Percentiles rank a stretch among this genome's conserved stretches.
phyloP scores from a whole-genome alignment of 2,329 filamentous ascomycete species.

The Dothidotthia symphoricarpi region DNA sequence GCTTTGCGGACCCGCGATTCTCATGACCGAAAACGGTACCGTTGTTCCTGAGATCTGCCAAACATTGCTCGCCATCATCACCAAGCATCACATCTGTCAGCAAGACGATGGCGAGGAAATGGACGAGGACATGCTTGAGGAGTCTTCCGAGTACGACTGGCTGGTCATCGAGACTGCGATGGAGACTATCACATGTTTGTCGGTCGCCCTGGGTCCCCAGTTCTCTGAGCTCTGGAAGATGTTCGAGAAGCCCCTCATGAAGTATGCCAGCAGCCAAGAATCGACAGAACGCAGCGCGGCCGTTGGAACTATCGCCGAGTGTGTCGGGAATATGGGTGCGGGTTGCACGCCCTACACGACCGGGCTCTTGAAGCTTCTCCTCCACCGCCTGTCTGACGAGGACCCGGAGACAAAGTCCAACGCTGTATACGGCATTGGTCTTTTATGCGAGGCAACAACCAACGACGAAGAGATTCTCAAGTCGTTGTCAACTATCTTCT shows the following conservation, averaged over 20 bases:
- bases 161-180: slow-evolving; percentile 91
- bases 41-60: slow-evolving; percentile 75
- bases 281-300: slow-evolving; percentile 84
- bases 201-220: slow-evolving; percentile 73
- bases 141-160: slow-evolving; percentile 96
- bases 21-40: slow-evolving; percentile 63
- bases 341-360: slow-evolving; percentile 80
- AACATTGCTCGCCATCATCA: slow-evolving; percentile 75
- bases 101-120: slow-evolving; percentile 80
- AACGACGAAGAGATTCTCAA: slow-evolving; percentile 71
- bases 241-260: slow-evolving; percentile 88
- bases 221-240: slow-evolving; percentile 93
- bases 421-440: slow-evolving; percentile 84
- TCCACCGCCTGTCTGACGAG: slow-evolving; percentile 85
- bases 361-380: slow-evolving; percentile 72
- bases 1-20: slow-evolving; percentile 81
- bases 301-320: slow-evolving; percentile 89
- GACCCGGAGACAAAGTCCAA: slow-evolving; percentile 93
- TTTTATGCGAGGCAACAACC: slow-evolving; percentile 78
- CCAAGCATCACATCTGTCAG: slow-evolving; percentile 89
- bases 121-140: slow-evolving; percentile 64
- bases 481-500: slow-evolving; percentile 73
- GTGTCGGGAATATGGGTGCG: slow-evolving; percentile 77
- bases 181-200: slow-evolving; percentile 82
- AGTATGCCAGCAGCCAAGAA: slow-evolving; percentile 83